Conservation (phyloP, 768 basidiomycete species). For the Suillus subaureus region DNA sequence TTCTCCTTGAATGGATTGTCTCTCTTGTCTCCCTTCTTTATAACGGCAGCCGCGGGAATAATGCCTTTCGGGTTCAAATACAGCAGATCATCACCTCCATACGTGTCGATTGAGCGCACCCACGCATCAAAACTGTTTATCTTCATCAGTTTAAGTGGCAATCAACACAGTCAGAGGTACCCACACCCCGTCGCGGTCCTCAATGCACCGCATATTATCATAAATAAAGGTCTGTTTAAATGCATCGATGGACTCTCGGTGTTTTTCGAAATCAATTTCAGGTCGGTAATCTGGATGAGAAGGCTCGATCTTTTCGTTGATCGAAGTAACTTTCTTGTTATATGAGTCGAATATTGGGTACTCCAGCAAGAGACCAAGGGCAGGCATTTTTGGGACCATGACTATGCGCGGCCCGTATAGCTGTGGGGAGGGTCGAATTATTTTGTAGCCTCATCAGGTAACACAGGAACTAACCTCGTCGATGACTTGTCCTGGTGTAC, state of each 20-base stretch:
- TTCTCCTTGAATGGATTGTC: slow-evolving; percentile 68
- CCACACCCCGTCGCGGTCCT: slow-evolving; percentile 76
- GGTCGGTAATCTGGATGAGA: slow-evolving; percentile 67
- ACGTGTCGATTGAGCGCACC: slow-evolving; percentile 75
- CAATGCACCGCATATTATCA: slow-evolving; percentile 80
- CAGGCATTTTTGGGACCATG: slow-evolving; percentile 93
- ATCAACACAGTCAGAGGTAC: slow-evolving; percentile 31
- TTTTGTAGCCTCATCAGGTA: background rate
- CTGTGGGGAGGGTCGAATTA: slow-evolving; percentile 36
- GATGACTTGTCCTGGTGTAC: slow-evolving; percentile 73
- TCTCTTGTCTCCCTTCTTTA: slow-evolving; percentile 60
- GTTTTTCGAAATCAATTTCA: slow-evolving; percentile 68
- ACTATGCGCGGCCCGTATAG: slow-evolving; percentile 78
- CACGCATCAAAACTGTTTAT: slow-evolving; percentile 76
- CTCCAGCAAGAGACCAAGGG: slow-evolving; percentile 90
- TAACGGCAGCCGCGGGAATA: slow-evolving; percentile 71
- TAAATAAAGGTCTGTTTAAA: slow-evolving; percentile 92
- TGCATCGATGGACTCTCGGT: slow-evolving; percentile 66
- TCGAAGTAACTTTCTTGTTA: slow-evolving; percentile 55
- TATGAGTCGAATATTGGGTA: slow-evolving; percentile 82
- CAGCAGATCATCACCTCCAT: slow-evolving; percentile 74
- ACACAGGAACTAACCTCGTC: slow-evolving; percentile 53
- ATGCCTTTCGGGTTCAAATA: slow-evolving; percentile 79
- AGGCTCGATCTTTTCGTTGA: slow-evolving; percentile 49
- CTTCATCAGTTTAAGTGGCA: slow-evolving; percentile 3